Base-by-base conservation (phyloP, 192 early-diverging fungal species). In the Mortierella hygrophila region DNA sequence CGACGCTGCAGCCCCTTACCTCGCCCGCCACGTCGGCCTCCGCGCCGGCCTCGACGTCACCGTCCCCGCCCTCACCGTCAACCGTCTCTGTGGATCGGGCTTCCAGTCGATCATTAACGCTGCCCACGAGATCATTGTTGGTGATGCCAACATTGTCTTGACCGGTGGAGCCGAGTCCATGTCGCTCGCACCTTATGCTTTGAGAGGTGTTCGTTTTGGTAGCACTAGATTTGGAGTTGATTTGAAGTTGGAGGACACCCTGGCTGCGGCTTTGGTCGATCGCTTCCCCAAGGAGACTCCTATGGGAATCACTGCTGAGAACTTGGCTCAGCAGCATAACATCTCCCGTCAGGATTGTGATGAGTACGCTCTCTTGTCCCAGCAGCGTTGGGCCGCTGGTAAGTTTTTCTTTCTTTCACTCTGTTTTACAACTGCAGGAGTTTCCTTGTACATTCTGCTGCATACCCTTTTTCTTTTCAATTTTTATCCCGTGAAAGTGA, bases 251-350 rank as follows among this genome's bases (percentile, higher is more conserved):
- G 96, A 98, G 85, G 98, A 99, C 88, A 94, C 97, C 16, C 87
- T 98, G 65, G 94, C 97, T 79, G 91, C 95, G 35, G 92, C 93
- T 47, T 89, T 98, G 75, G 93, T 96, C 47, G 97, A 99, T 93
- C 94, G 93, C 75, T 96, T 94, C 88, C 97, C 97, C 8, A 92
- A 88, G 72, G 87, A 90, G 42, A 93, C 93, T 6, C 96, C 97
- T 37, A 98, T 98, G 97, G 97, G 96, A 68, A 96, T 98, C 82
- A 98, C 97, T 29, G 96, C 97, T 72, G 98, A 99, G 88, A 96
- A 97, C 80, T 92, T 99, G 79, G 96, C 92, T 26, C 91, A 94
- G 57, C 89, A 96, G 90, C 97, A 97, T 92, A 89, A 91, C 71
- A 92, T 99, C 70, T 92, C 95, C 7, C 94, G 97, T 47, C 86